Base-by-base conservation (phyloP, 2,329 filamentous ascomycete species). In the Claviceps maximensis region DNA sequence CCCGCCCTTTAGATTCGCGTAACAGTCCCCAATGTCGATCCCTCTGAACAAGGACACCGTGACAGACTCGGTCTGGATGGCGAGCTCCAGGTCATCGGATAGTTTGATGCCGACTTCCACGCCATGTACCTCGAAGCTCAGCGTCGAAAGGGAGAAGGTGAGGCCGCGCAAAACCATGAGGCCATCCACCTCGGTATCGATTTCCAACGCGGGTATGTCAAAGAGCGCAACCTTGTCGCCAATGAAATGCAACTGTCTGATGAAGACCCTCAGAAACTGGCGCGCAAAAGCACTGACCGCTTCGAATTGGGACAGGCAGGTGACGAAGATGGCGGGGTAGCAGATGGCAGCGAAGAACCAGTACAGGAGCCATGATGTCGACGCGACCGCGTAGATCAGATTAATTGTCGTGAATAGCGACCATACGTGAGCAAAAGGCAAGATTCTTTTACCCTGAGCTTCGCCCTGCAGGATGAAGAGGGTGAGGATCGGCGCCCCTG, bases 181-280 rank as follows among this genome's bases (percentile, higher is more conserved):
- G 4, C 53, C 53, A 19, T 49, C 53, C 23, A 54, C 53, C 8
- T 54, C 53, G 13, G 53, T 51, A 21, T 51, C 49, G 17, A 54
- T 51, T 25, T 54, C 49, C 4, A 54, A 38, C 5, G 53, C 53
- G 2, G 53, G 53, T 21, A 54, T 54, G 17, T 54, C 33, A 17
- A 54, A 54, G 4, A 54, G n/a, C 27, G 41, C 49, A 8, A 54
- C 47, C 38, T 54, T 54, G 53, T 54, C 53, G 38, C 50, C 53
- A 15, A 54, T 51, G 38, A 54, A 54, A n/a, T 54, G 49, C 38
- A 54, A n/a, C 23, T 54, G 42, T 8, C 33, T 25, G 49, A 51
- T 47, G 6, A 54, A 46, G 27, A 38, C 15, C 45, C 53, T 48
- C 31, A 54, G 46, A 23, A 51, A 40, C 13, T 9, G 44, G 36